Evolutionary conservation across 495 filamentous ascomycete species (phyloP), one percentile per base, ranked within the genome.

Genomic region (Astrothelium subdiscretum): DNA sequence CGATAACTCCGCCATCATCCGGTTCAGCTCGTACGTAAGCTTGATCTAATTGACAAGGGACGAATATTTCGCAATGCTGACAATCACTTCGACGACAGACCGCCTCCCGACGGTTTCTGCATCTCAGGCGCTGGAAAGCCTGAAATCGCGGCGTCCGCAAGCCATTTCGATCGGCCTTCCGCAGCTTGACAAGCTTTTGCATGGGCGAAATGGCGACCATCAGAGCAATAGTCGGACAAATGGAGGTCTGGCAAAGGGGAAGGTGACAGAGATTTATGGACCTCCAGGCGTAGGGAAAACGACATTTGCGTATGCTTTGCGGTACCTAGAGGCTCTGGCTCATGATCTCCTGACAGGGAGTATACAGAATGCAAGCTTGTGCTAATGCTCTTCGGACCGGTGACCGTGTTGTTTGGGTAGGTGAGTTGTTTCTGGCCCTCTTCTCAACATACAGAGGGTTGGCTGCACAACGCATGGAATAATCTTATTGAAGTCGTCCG

Each of bases 281-380:
- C 91, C 94, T 18, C 89, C 90, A 11, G 92, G 92, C 0, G 82
- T 81, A 18, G 94, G 94, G 13, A 97, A 97, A 74, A 95, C 92
- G 0, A 76, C 87, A 4, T 75, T 98, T 65, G 87, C 84, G 92
- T 95, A 74, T 32, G 64, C 65, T 2, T 54, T 20, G 48, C 11
- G 22, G 29, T 3, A 54, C 3, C 6, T 2, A 8, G 29, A 29
- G 12, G 1, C 3, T 29, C 22, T 29, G 24, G 20, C 8, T 6
- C 8, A 54, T 20, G 8, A 29, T 54, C 2, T 20, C 24, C 48
- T 54, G 4, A 54, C 29, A 8, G 15, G 2, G 20, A 0, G 18
- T 15, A 12, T 51, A 58, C 65, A 92, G 88, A 32, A 77, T 92
- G 66, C 90, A 86, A 70, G 75, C 86, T 32, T 78, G 85, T 42